These are phyloP conservation scores for Mycocentrospora acerina DNA, from an alignment of 2,329 filamentous ascomycete species.

Conservation along the genomic window DNA sequence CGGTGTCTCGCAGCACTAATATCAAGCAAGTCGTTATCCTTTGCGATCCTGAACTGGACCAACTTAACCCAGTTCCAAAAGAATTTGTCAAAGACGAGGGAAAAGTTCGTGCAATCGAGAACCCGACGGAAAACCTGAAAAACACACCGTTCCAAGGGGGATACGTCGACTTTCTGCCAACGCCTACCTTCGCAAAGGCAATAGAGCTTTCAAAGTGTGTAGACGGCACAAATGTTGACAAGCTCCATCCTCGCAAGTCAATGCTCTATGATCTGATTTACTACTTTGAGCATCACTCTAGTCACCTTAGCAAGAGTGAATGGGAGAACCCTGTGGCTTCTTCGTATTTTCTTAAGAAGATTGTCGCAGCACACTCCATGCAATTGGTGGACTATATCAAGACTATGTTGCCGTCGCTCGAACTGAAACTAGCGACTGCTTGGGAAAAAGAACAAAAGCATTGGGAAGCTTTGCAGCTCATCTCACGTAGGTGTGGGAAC, in stretches of 20 bases:
- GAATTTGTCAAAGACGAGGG: slow-evolving; percentile 8
- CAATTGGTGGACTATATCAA: slow-evolving; percentile 40
- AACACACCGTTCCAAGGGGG: slow-evolving; percentile 34
- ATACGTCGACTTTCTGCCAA: slow-evolving; percentile 33
- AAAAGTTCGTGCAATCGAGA: slow-evolving; percentile 2
- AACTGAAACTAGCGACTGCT: slow-evolving; percentile 32
- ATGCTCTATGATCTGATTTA: slow-evolving; percentile 33
- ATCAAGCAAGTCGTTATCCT: slow-evolving; percentile 27
- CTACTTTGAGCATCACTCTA: slow-evolving; percentile 26
- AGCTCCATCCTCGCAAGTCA: slow-evolving; percentile 25
- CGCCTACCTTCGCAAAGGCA: slow-evolving; percentile 2
- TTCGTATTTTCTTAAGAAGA: slow-evolving; percentile 36
- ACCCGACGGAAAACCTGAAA: slow-evolving; percentile 5
- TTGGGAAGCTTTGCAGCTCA: slow-evolving; percentile 36
- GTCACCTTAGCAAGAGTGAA: slow-evolving; percentile 14
- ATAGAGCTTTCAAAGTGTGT: too few relatives aligned
- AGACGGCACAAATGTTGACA: not conserved
- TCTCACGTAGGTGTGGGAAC: slow-evolving; percentile 37
- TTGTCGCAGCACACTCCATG: slow-evolving; percentile 35
- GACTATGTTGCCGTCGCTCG: slow-evolving; percentile 36
- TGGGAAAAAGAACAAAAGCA: slow-evolving; percentile 39
- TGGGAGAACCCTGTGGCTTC: slow-evolving; percentile 22
- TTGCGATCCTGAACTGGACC: slow-evolving; percentile 31
- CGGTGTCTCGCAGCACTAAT: slow-evolving; percentile 1
- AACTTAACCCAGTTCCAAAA: slow-evolving; percentile 15